Evolutionary conservation across 441 rosid genomes (phyloP).

Genomic region (Syzygium syzygioides): DNA sequence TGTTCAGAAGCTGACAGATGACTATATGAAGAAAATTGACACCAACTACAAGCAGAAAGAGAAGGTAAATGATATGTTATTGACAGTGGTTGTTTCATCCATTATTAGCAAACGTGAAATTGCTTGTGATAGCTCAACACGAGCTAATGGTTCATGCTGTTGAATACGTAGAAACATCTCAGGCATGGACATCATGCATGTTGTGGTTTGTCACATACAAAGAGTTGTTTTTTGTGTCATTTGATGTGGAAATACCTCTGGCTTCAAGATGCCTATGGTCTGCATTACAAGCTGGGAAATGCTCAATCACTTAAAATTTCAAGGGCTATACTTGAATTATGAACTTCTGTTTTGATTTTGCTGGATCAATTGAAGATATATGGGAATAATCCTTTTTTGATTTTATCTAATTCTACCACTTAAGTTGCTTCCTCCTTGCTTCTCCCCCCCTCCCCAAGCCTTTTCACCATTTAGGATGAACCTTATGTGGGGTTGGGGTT

Average conservation of each 20-base stretch:
- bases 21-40: slow-evolving; percentile 80
- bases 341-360: neutral
- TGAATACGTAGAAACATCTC: neutral
- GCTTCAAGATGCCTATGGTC: neutral
- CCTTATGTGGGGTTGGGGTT: neutral
- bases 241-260: neutral
- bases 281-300: neutral
- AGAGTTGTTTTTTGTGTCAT: neutral
- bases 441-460: neutral
- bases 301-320: neutral
- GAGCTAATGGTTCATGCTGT: neutral
- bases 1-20: slow-evolving; percentile 74
- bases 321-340: neutral
- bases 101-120: neutral
- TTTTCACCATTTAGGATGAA: neutral
- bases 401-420: neutral
- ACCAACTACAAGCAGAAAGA: slow-evolving; percentile 70
- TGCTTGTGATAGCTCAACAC: neutral
- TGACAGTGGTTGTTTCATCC: neutral
- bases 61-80: slow-evolving; percentile 46
- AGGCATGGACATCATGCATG: neutral
- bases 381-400: neutral
- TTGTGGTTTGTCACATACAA: neutral
- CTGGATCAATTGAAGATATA: neutral
- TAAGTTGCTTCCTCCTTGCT: neutral